Base-by-base conservation (phyloP, 768 basidiomycete genomes). In the Strobilomyces echinocephalus region DNA sequence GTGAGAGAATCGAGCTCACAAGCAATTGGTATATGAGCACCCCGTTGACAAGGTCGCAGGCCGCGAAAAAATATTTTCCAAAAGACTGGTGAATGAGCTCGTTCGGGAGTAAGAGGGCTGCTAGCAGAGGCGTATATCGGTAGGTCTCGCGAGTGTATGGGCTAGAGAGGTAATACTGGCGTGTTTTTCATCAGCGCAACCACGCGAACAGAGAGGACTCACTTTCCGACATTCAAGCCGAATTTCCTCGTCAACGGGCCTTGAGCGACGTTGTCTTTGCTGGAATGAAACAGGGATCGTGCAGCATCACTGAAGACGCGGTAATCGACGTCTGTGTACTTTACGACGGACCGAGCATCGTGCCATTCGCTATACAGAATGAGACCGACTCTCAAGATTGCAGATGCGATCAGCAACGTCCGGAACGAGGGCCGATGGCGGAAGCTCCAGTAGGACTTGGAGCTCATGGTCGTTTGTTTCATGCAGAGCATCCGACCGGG, bases 301-400 rank as follows among this genome's bases (percentile, higher is more conserved):
- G 93, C 85, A 5, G 97, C 97, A 68, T 98, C 95, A 43, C 82
- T 88, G 75, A 97, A 97, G 61, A 99, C 95, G 35, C 84, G 80
- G 70, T 97, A 98, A 72, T 99, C 97, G 59, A 98, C 79, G 70
- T 99, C 97, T n/a, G 97, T 98, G 67, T 98, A 99, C 70, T 95
- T 95, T 21, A 97, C 84, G 30, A 82, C 69, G 1, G 88, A 90
- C 60, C 74, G 83, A 15, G 81, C 80, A 62, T 97, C 93, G 54
- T 94, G 92, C 83, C 89, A 92, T 72, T 90, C 88, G 64, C 91
- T 92, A 68, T 94, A 95, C 4, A 85, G 65, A 53, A 95, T 85
- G 41, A 95, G 80, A 6, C 66, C 75, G 31, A 88, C 66, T 54
- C 91, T 83, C 48, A 95, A 65, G 38, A 78, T n/a, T 20, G 74